These are phyloP conservation scores for Ailanthus altissimus DNA, from an alignment of 345 rosid species.

Conservation along the genomic window DNA sequence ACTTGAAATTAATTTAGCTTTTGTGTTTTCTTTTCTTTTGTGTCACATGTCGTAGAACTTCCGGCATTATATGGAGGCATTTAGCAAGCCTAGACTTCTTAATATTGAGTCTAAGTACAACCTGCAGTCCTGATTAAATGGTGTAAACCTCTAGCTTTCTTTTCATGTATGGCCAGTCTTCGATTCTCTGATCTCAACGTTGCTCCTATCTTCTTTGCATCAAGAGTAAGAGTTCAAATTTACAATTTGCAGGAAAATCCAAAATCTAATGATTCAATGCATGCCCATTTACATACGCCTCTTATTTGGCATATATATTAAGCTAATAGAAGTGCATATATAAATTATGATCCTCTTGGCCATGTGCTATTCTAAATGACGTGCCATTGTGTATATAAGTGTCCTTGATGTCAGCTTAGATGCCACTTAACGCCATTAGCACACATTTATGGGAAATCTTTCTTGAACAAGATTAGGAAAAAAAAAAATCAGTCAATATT, in stretches of 20 bases:
- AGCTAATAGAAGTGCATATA: not conserved
- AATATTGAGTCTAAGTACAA: not conserved
- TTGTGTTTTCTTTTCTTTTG: not conserved
- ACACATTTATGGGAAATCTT: not conserved
- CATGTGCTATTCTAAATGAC: conserved; percentile 1
- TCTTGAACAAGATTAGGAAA: not conserved
- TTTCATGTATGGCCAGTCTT: not conserved
- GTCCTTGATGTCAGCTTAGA: conserved; percentile 7
- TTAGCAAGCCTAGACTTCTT: not conserved
- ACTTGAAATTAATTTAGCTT: not conserved
- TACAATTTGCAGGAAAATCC: not conserved
- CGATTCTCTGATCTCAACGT: conserved; percentile 11
- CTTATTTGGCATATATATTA: not conserved
- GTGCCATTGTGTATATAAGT: not conserved
- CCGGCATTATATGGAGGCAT: not conserved
- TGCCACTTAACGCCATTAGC: not conserved
- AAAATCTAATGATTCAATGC: not conserved
- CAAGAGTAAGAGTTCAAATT: conserved; percentile 4
- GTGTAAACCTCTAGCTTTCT: too few species aligned
- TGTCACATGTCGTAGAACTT: too few species aligned
- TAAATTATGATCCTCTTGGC: not conserved
- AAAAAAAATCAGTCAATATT: not conserved
- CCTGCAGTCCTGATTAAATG: not conserved
- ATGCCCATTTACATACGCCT: not conserved
- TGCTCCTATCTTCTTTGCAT: not conserved